Evolutionary conservation across 768 basidiomycete species (phyloP).

Genomic region (Russula dissimulans): DNA sequence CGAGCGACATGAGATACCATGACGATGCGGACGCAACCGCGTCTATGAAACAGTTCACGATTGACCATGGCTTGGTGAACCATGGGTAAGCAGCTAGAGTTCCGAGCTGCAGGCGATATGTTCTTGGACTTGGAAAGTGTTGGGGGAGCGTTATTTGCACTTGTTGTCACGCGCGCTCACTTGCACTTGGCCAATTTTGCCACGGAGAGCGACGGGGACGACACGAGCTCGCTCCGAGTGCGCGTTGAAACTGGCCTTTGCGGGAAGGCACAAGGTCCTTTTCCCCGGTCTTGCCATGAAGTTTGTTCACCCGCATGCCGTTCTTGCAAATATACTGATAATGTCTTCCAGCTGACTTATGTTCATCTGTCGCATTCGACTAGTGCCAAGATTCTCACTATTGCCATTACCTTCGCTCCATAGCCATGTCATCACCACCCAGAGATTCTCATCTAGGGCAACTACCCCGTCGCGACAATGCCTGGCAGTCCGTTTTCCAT

Average conservation of each 20-base stretch:
- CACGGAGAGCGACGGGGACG: background rate
- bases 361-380: constrained; percentile 60
- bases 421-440: constrained; percentile 10
- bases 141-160: background rate
- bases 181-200: background rate
- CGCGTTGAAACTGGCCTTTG: constrained; percentile 6
- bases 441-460: constrained; percentile 1
- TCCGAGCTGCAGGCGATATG: background rate
- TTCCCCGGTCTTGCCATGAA: constrained; percentile 39
- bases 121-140: too few relatives aligned
- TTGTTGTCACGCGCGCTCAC: constrained; percentile 1
- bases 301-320: constrained; percentile 28
- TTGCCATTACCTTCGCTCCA: constrained; percentile 14
- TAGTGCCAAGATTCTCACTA: constrained; percentile 35
- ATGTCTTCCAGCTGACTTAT: constrained; percentile 52
- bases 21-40: background rate
- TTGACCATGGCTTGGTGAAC: too few relatives aligned
- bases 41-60: background rate
- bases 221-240: background rate
- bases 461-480: constrained; percentile 1
- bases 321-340: constrained; percentile 12
- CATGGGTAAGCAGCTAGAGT: background rate
- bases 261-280: constrained; percentile 6
- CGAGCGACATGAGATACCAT: background rate
- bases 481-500: background rate